Conservation (phyloP, 257 asterid genomes). For the Solanum sejunctum region DNA sequence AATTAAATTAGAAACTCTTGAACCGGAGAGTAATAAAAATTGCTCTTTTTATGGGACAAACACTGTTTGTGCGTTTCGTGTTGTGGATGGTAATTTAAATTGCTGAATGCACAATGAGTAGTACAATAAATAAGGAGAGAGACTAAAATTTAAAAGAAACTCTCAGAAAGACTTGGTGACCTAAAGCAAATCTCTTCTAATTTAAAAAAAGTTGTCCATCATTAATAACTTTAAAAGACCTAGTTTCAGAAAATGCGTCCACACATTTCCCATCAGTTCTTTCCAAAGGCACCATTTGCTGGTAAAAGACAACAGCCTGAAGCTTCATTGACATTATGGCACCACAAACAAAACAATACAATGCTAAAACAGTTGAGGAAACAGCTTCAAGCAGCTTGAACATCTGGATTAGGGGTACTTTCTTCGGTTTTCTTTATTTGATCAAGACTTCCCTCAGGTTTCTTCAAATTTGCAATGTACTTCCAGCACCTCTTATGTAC, state of each 20-base stretch:
- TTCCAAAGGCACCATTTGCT: background rate
- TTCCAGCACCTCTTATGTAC: constrained; percentile 97
- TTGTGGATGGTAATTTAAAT: background rate
- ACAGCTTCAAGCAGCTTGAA: constrained; percentile 27
- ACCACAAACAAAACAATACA: background rate
- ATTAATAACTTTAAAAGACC: background rate
- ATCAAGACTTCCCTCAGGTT: constrained; percentile 12
- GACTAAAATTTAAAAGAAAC: background rate
- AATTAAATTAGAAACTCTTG: too few species aligned
- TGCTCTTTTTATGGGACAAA: background rate
- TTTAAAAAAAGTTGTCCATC: background rate
- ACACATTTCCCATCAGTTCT: background rate
- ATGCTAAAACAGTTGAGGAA: background rate
- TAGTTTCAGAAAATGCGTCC: background rate
- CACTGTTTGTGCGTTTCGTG: background rate
- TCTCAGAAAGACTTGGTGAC: background rate
- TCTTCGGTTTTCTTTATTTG: constrained; percentile 18
- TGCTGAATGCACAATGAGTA: background rate
- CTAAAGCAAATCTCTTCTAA: background rate
- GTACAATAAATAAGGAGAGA: background rate
- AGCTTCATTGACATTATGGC: background rate
- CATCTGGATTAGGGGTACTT: constrained; percentile 24
- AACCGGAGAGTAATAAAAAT: too few species aligned
- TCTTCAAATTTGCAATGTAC: constrained; percentile 39
- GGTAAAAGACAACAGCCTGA: background rate